Evolutionary conservation across 768 basidiomycete genomes (phyloP).

Genomic region (Lentinula aciculospora): DNA sequence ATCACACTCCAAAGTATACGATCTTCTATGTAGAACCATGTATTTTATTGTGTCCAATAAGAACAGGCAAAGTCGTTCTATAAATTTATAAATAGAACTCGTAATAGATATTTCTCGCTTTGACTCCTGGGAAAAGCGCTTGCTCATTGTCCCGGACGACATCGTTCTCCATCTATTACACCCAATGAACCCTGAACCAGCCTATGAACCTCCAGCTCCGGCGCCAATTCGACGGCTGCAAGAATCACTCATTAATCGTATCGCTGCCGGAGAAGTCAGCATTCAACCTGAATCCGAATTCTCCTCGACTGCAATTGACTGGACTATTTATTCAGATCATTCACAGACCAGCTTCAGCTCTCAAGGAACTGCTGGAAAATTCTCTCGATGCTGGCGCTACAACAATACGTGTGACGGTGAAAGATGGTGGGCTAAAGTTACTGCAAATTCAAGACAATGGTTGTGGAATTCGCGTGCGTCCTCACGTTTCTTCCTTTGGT

Average conservation of each 20-base stretch:
- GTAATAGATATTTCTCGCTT: too few relatives aligned
- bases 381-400: slow-evolving; percentile 90
- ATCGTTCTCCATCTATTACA: too few relatives aligned
- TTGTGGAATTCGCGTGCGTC: slow-evolving; percentile 80
- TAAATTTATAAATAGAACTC: too few relatives aligned
- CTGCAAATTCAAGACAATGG: slow-evolving; percentile 97
- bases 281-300: background rate
- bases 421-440: slow-evolving; percentile 93
- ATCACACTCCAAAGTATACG: too few relatives aligned
- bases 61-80: too few relatives aligned
- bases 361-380: slow-evolving; percentile 96
- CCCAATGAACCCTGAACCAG: background rate
- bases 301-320: background rate
- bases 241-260: slow-evolving; percentile 84
- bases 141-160: too few relatives aligned
- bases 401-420: slow-evolving; percentile 80
- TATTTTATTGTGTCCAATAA: too few relatives aligned
- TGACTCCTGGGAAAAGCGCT: too few relatives aligned
- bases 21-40: too few relatives aligned
- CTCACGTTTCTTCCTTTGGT: background rate
- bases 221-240: slow-evolving; percentile 70
- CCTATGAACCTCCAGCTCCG: slow-evolving; percentile 29
- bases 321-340: slow-evolving; percentile 50
- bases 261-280: slow-evolving; percentile 73
- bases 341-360: slow-evolving; percentile 86